These are phyloP conservation scores for Chara braunii DNA, from an alignment of 139 green algal genomes.

Conservation along the genomic window DNA sequence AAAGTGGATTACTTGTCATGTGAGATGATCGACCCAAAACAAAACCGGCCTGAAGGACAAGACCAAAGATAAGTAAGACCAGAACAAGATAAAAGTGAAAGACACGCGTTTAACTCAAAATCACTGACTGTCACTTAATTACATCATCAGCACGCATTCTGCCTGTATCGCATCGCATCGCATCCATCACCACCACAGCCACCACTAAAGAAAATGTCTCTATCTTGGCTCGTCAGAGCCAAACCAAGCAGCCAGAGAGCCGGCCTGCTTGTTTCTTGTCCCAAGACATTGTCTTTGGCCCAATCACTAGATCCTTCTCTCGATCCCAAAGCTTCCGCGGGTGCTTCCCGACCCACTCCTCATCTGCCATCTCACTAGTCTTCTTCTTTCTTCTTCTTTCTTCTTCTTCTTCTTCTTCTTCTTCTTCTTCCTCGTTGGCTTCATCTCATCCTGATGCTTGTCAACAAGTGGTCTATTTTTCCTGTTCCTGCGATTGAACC, in stretches of 20 bases:
- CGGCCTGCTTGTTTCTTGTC: constrained; percentile 4
- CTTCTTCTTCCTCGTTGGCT: constrained; percentile 10
- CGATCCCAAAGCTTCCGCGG: constrained; percentile 34
- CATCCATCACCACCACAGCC: too few relatives aligned
- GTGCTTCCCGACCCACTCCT: constrained; percentile 16
- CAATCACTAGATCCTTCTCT: constrained; percentile 27
- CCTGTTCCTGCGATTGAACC: constrained; percentile 24
- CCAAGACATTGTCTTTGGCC: constrained; percentile 18
- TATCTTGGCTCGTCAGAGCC: neutral
- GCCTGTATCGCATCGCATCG: too few relatives aligned
- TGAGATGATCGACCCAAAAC: too few relatives aligned
- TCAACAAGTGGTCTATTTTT: constrained; percentile 23
- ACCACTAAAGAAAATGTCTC: constrained; percentile 12
- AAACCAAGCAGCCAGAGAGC: constrained; percentile 10
- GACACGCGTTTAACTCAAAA: too few relatives aligned
- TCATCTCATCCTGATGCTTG: constrained; percentile 18
- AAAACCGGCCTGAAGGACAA: too few relatives aligned
- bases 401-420: constrained; percentile 22
- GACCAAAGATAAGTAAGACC: too few relatives aligned
- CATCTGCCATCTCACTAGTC: too few relatives aligned
- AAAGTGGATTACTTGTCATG: too few relatives aligned
- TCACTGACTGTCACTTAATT: too few relatives aligned
- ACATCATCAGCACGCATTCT: too few relatives aligned
- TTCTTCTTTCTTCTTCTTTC: too few relatives aligned
- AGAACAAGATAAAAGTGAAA: too few relatives aligned